Evolutionary conservation across 2,329 filamentous ascomycete species (phyloP).

Genomic region (Dendrostoma leiphaemia): DNA sequence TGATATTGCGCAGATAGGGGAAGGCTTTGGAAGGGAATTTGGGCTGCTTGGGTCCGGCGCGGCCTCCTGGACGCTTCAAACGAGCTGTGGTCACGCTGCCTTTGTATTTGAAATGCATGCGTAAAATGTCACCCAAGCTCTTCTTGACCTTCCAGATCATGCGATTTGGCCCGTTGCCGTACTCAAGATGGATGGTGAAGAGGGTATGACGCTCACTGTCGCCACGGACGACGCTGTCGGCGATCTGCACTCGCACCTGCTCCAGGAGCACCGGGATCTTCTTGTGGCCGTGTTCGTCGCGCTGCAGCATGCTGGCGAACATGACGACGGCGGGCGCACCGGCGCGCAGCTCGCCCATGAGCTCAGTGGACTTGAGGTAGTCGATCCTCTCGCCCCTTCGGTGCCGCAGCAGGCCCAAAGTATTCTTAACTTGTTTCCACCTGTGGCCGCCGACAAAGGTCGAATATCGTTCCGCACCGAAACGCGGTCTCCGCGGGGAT

Average conservation of each 20-base stretch:
- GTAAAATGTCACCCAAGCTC: constrained; percentile 84
- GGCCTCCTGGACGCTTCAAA: constrained; percentile 57
- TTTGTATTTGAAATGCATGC: constrained; percentile 92
- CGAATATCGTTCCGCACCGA: constrained; percentile 65
- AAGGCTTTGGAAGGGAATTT: constrained; percentile 88
- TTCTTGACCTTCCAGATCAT: constrained; percentile 96
- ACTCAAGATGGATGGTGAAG: constrained; percentile 91
- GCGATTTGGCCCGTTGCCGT: constrained; percentile 88
- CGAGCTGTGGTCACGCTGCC: constrained; percentile 80
- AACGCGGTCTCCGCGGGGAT: constrained; percentile 54
- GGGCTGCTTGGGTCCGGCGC: constrained; percentile 75
- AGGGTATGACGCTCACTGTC: constrained; percentile 72
- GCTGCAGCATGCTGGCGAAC: constrained; percentile 94
- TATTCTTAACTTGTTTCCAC: constrained; percentile 92
- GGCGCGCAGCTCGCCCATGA: constrained; percentile 92
- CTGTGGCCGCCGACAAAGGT: constrained; percentile 71
- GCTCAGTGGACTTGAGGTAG: constrained; percentile 90
- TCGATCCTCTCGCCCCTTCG: constrained; percentile 88
- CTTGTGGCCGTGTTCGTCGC: constrained; percentile 93
- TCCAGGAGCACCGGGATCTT: constrained; percentile 93
- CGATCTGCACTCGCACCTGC: constrained; percentile 85
- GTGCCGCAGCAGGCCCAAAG: constrained; percentile 73
- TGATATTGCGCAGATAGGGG: constrained; percentile 80
- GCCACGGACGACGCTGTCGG: constrained; percentile 69
- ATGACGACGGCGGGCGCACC: constrained; percentile 92